Percentiles rank a stretch among this genome's conserved stretches.
Conservation (phyloP, 768 basidiomycete genomes). For the Myochromella boudieri region DNA sequence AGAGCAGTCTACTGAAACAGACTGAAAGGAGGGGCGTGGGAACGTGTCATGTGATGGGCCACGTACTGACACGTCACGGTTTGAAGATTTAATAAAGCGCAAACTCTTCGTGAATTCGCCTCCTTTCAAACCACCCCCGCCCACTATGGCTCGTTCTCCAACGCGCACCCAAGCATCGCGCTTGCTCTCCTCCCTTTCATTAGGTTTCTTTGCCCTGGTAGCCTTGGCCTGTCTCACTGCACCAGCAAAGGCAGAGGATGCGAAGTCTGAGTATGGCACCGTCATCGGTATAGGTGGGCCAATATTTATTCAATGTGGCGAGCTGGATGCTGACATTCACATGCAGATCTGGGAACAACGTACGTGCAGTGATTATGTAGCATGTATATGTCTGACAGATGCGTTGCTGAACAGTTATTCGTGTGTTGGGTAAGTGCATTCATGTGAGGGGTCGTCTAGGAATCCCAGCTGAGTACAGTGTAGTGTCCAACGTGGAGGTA, state of each 20-base stretch:
- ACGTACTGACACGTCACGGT: slow-evolving; percentile 43
- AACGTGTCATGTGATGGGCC: slow-evolving; percentile 32
- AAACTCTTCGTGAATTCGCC: slow-evolving; percentile 6
- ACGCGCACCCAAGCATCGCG: slow-evolving; percentile 60
- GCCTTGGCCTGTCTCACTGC: slow-evolving; percentile 76
- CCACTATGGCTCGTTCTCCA: slow-evolving; percentile 48
- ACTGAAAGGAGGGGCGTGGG: slow-evolving; percentile 8
- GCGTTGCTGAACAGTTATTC: slow-evolving; percentile 64
- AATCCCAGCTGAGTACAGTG: not conserved
- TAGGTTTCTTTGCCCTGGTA: slow-evolving; percentile 60
- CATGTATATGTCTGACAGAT: slow-evolving; percentile 4
- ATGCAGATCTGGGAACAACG: slow-evolving; percentile 88
- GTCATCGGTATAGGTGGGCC: slow-evolving; percentile 88
- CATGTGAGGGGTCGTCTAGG: not conserved
- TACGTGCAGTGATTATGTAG: slow-evolving; percentile 27
- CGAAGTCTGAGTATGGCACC: slow-evolving; percentile 79
- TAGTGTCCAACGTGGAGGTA: slow-evolving; percentile 82
- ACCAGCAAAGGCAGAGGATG: slow-evolving; percentile 62
- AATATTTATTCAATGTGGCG: not conserved
- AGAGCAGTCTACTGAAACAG: no score
- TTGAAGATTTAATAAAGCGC: slow-evolving; percentile 28
- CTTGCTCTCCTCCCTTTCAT: slow-evolving; percentile 56
- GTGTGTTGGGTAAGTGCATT: slow-evolving; percentile 80
- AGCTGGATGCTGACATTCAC: slow-evolving; percentile 8
- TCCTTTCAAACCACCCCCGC: slow-evolving; percentile 29